A percentile compares a stretch with the other conserved stretches of the same genome.
These are phyloP conservation scores for Candida maris DNA, from an alignment of 805 yeast genomes.

Conservation along the genomic window DNA sequence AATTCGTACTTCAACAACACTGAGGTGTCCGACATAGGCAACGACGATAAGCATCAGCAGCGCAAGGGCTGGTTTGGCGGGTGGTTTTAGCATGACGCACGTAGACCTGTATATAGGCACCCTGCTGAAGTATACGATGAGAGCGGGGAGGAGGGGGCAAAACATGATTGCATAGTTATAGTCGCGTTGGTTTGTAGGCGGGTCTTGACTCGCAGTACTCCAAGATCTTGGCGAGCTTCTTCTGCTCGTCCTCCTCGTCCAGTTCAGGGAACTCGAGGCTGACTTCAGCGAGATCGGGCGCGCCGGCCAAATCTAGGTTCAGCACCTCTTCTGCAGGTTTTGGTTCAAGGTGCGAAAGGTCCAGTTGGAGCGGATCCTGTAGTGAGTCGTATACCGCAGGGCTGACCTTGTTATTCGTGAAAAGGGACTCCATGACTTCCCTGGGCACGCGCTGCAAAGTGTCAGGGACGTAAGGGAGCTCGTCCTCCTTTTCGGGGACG, in stretches of 20 bases:
- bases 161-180: slow-evolving; percentile 9
- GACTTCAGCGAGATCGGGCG: slow-evolving; percentile 5
- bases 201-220: slow-evolving; percentile 19
- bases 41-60: slow-evolving; percentile 26
- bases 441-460: slow-evolving; percentile 39
- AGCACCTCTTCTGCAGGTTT: not conserved
- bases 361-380: slow-evolving; percentile 25
- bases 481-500: slow-evolving; percentile 38
- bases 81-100: slow-evolving; percentile 14
- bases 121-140: not conserved
- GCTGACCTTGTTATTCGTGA: slow-evolving; percentile 11
- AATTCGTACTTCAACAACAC: slow-evolving; percentile 26
- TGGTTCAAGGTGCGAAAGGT: slow-evolving; percentile 14
- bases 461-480: slow-evolving; percentile 42
- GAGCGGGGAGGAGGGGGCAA: not conserved
- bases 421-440: slow-evolving; percentile 27
- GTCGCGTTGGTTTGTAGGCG: slow-evolving; percentile 21
- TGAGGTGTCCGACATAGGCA: slow-evolving; percentile 22
- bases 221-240: slow-evolving; percentile 18
- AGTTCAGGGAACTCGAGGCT: slow-evolving; percentile 26
- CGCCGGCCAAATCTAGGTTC: slow-evolving; percentile 6
- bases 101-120: slow-evolving; percentile 1
- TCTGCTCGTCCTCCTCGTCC: slow-evolving; percentile 19
- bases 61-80: slow-evolving; percentile 25
- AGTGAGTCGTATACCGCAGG: slow-evolving; percentile 7